Percentiles rank a stretch among this genome's conserved stretches.
These are phyloP conservation scores for Stephania japonica DNA, from an alignment of 164 flowering plant genomes.

Conservation along the genomic window DNA sequence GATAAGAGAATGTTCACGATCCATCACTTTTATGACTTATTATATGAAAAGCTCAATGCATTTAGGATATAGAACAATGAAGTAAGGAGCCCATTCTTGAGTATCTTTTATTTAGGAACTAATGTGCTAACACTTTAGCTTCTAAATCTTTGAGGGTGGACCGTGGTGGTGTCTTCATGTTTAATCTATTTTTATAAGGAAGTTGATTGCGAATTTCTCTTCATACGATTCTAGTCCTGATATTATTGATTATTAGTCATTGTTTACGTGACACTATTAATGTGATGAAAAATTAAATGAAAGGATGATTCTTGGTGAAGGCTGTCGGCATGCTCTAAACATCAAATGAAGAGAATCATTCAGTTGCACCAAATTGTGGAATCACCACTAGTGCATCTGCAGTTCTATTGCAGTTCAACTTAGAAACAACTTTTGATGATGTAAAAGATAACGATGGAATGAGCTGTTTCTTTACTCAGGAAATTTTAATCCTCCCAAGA, in stretches of 20 bases:
- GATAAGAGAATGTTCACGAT: background rate
- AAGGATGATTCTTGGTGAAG: constrained; percentile 21
- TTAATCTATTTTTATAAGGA: background rate
- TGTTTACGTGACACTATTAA: background rate
- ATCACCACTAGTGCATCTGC: background rate
- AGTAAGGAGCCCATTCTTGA: background rate
- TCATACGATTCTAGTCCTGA: background rate
- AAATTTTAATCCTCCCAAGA: background rate
- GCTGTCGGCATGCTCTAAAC: background rate
- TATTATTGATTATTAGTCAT: background rate
- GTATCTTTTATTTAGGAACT: background rate
- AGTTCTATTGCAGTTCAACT: background rate
- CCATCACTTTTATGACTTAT: background rate
- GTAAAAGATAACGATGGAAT: background rate
- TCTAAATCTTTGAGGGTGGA: background rate
- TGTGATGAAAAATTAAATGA: background rate
- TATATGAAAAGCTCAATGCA: background rate
- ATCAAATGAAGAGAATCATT: background rate
- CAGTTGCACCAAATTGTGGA: background rate
- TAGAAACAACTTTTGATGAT: background rate
- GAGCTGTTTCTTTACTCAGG: background rate
- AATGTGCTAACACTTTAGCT: background rate
- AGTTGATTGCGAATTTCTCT: background rate
- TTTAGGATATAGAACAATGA: background rate
- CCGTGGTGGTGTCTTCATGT: background rate